Conservation (phyloP, 306 rosid species). For the Hippophae rhamnoides region DNA sequence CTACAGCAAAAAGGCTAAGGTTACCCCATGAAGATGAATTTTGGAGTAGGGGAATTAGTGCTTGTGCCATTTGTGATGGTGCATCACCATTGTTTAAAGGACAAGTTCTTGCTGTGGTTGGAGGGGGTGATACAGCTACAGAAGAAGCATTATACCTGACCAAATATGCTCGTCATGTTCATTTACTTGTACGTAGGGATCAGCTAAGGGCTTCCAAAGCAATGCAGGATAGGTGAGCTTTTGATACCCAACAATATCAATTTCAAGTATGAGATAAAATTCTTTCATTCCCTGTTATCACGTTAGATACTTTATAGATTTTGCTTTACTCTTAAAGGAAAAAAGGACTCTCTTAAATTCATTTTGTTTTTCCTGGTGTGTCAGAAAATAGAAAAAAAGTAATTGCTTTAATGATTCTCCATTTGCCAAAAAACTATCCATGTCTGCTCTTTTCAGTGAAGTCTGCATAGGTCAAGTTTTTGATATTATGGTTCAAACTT, state of each 20-base stretch:
- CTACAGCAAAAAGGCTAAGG: constrained; percentile 75
- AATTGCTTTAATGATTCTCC: no score
- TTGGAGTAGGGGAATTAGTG: constrained; percentile 99
- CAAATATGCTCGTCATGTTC: constrained; percentile 86
- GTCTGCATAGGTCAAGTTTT: no score
- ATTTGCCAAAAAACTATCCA: no score
- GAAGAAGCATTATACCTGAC: constrained; percentile 90
- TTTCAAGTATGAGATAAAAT: no score
- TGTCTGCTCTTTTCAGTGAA: no score
- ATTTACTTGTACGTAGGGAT: constrained; percentile 77
- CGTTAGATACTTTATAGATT: no score
- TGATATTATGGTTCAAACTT: no score
- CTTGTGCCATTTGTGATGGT: constrained; percentile 97
- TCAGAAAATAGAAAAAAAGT: no score
- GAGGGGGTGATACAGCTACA: constrained; percentile 98
- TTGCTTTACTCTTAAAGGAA: no score
- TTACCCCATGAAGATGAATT: constrained; percentile 92
- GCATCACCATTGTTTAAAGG: constrained; percentile 95
- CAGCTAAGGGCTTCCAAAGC: constrained; percentile 90
- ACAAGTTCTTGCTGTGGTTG: constrained; percentile 86
- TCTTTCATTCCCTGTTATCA: no score
- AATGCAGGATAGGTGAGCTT: constrained; percentile 90
- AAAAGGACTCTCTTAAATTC: no score
- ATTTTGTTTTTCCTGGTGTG: no score
- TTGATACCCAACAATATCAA: constrained; percentile 7